These are phyloP conservation scores for Barnettozyma sucrosica DNA, from an alignment of 805 yeast species.

Conservation along the genomic window DNA sequence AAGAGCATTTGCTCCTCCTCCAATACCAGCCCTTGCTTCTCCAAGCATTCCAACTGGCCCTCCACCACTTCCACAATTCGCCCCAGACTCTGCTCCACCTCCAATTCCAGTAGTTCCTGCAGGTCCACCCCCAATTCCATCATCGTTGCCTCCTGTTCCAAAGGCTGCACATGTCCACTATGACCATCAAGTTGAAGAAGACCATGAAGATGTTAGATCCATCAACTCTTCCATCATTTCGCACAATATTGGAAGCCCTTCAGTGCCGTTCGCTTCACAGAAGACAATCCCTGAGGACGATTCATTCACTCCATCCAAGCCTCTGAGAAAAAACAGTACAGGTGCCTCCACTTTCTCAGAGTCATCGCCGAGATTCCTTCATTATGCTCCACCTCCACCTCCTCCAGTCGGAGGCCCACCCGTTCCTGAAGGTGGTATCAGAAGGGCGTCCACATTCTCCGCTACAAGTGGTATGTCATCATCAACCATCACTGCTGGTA, in stretches of 20 bases:
- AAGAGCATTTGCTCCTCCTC: constrained; percentile 4
- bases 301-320: constrained; percentile 3
- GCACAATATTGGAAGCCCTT: not conserved
- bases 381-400: constrained; percentile 8
- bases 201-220: constrained; percentile 4
- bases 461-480: constrained; percentile 7
- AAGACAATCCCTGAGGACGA: constrained; percentile 1
- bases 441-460: constrained; percentile 18
- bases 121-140: constrained; percentile 8
- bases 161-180: constrained; percentile 3
- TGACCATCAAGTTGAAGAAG: not conserved
- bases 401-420: constrained; percentile 10
- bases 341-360: constrained; percentile 3
- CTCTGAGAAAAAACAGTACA: constrained; percentile 5
- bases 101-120: constrained; percentile 8
- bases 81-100: constrained; percentile 6
- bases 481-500: not conserved
- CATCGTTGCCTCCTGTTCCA: constrained; percentile 7
- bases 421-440: constrained; percentile 6
- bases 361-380: constrained; percentile 1
- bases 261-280: not conserved
- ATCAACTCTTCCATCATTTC: constrained; percentile 8
- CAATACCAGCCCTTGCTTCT: constrained; percentile 11
- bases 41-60: constrained; percentile 8
- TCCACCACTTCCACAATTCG: constrained; percentile 16